Evolutionary conservation across 1,139 yeast genomes (phyloP), one percentile per base, ranked within the genome.

Genomic region (Meyerozyma carpophila): DNA sequence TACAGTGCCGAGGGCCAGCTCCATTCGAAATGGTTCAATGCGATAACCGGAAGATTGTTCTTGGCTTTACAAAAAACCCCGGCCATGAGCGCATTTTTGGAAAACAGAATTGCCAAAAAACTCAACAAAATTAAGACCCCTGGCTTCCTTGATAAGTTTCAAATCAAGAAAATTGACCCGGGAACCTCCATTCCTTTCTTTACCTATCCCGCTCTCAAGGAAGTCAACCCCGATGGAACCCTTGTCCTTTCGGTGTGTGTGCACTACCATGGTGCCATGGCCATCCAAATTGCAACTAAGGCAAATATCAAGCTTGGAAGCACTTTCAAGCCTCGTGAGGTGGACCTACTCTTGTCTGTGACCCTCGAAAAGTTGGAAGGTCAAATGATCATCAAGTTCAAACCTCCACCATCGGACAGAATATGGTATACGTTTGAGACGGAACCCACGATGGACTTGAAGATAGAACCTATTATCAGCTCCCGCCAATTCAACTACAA

Each of bases 391-490:
- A 58, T 91, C 26, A 70, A 77, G 43, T 62, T 91, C 37, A 93
- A 93, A 57, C 89, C 95, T 0, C 95, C 96, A 1, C 98, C 98
- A 11, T 82, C 96, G 3, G 83, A 82, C 47, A 74, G 98, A 53
- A 57, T 93, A 1, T 93, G 98, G 98, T 93, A 89, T 57, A 80
- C 89, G 2, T 93, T 90, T 61, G 89, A 83, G 51, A 63, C 74
- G 7, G 89, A 84, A 73, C 98, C 98, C 0, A 70, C 74, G 13
- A 65, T 91, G 61, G 83, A 81, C 47, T 62, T 93, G 49, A 81
- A 76, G 32, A 82, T 90, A 41, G 97, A 90, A 58, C 98, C 98
- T 0, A 78, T 89, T 11, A 88, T 93, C 18, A 86, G 95, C 51
- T 81, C 95, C 3, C 75, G 95, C 46, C 89, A 87, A 50, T 70